Evolutionary conservation across 2,329 filamentous ascomycete species (phyloP), one percentile per base, ranked within the genome.

Genomic region (Pezicula rhizophila): DNA sequence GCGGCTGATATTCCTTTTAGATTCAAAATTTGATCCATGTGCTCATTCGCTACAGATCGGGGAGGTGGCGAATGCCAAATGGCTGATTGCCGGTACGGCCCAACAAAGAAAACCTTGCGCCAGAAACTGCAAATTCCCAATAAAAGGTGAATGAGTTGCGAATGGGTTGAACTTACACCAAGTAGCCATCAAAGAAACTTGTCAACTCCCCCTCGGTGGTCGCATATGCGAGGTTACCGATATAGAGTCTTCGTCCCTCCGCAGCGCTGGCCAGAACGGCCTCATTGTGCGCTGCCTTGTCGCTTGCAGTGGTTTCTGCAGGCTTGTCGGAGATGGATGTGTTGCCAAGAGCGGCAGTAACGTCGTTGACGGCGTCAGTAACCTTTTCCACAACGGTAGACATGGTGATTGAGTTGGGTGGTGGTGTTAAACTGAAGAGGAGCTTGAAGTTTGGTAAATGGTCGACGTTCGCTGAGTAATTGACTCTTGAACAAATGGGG

Each of bases 151-250:
- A 11, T 6, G 14, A 8, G 20, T 25, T 14, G 17, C 14, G 15
- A 46, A 48, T n/a, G 31, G 35, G 46, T 12, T 8, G 11, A 20
- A 88, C 92, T 82, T 82, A 99, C 93, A 99, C 89, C 79, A 93
- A 87, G 82, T 96, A 97, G 75, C 85, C 88, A 82, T 93, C 92
- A 87, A 99, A 99, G 83, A 99, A 99, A 66, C 93, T 88, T 82
- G 95, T 96, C 82, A 99, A 89, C 85, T 96, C 90, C 86, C 88
- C 93, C 88, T 97, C 93, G 73, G 90, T 96, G 85, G 93, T 97
- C 85, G 92, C 91, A 75, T 99, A 99, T 68, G 93, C 93, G 84
- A 99, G 88, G 82, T 99, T 99, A 80, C 93, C 93, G 79, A 99
- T 97, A 79, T 99, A 99, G 67, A 99, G 87, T 78, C 93, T 89